These are phyloP conservation scores for Cyclanthera cordifolia DNA, from an alignment of 306 rosid species.

Conservation along the genomic window DNA sequence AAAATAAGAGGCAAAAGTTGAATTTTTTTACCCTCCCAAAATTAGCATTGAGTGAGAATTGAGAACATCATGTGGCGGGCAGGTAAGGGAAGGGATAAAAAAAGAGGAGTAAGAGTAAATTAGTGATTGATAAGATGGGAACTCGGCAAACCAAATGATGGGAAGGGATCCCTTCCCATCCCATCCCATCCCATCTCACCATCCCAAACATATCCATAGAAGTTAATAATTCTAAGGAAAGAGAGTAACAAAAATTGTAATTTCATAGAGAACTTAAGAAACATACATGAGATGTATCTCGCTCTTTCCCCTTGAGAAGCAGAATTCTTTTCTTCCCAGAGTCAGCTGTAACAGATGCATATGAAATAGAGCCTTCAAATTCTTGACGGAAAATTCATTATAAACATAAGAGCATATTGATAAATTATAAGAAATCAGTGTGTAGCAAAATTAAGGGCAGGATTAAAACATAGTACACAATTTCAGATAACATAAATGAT, in stretches of 20 bases:
- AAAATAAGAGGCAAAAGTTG: background rate
- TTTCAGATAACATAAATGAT: background rate
- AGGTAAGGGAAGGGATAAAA: too few relatives aligned
- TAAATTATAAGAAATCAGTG: background rate
- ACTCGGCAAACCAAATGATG: too few relatives aligned
- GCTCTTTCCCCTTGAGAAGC: constrained; percentile 78
- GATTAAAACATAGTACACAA: background rate
- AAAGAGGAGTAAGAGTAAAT: too few relatives aligned
- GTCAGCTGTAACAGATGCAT: constrained; percentile 51
- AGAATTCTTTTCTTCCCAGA: constrained; percentile 73
- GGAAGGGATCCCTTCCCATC: too few relatives aligned
- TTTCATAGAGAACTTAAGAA: background rate
- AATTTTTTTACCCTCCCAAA: background rate
- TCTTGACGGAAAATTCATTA: constrained; percentile 15
- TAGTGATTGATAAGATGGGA: too few relatives aligned
- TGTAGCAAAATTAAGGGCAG: background rate
- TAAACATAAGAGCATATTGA: background rate
- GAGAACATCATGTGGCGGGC: too few relatives aligned
- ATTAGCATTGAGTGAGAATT: background rate
- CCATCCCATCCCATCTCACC: too few relatives aligned
- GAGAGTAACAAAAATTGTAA: background rate
- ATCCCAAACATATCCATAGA: too few relatives aligned
- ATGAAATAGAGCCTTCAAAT: constrained; percentile 58
- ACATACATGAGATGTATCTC: constrained; percentile 49
- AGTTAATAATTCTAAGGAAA: background rate